These are phyloP conservation scores for Pseudogymnoascus sp. DNA, from an alignment of 2,329 filamentous ascomycete genomes.

Conservation along the genomic window DNA sequence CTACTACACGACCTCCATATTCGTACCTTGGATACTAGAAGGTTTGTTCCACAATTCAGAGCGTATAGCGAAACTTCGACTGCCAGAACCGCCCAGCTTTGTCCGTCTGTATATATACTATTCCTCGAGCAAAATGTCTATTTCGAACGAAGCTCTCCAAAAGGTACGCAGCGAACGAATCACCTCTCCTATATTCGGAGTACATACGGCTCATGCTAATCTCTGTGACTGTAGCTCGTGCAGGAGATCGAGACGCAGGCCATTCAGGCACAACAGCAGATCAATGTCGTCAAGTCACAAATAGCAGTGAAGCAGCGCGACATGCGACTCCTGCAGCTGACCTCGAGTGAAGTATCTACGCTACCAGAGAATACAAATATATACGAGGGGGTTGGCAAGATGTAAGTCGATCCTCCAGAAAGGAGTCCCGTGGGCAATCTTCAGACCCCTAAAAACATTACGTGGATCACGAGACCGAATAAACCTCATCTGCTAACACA, in stretches of 20 bases:
- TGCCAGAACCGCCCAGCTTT: background rate
- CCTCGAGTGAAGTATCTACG: constrained; percentile 69
- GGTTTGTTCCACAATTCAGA: background rate
- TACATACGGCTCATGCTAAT: constrained; percentile 12
- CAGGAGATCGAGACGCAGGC: constrained; percentile 92
- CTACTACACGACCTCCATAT: background rate
- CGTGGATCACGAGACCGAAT: constrained; percentile 6
- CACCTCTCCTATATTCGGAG: constrained; percentile 7
- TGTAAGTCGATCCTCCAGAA: constrained; percentile 48
- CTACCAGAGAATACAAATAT: constrained; percentile 68
- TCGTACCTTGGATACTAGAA: background rate
- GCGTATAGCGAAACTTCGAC: background rate
- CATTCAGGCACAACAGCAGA: constrained; percentile 81
- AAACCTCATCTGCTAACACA: background rate
- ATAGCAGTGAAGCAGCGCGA: constrained; percentile 81
- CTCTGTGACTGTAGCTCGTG: constrained; percentile 53
- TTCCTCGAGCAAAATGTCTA: constrained; percentile 56
- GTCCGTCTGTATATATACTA: background rate
- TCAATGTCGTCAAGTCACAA: constrained; percentile 75
- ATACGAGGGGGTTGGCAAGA: constrained; percentile 95
- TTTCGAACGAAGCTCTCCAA: constrained; percentile 86
- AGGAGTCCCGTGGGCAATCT: background rate
- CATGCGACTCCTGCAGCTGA: constrained; percentile 79
- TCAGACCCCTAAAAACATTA: background rate
- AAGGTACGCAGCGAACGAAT: constrained; percentile 50